Evolutionary conservation across 768 basidiomycete species (phyloP).

Genomic region (Calvatia gigantea): DNA sequence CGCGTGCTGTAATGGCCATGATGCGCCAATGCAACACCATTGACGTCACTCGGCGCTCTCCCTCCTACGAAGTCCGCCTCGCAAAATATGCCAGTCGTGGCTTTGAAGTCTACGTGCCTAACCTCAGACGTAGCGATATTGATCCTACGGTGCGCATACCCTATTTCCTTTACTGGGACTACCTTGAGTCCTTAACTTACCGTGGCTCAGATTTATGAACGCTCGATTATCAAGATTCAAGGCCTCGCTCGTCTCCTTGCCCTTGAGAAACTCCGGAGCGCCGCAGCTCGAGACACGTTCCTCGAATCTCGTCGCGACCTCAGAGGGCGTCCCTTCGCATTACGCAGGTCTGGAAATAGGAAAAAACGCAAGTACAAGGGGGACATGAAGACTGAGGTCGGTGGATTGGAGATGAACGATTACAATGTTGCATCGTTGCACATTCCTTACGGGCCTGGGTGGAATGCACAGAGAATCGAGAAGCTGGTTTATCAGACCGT

Average conservation of each 20-base stretch:
- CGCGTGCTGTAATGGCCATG: constrained; percentile 55
- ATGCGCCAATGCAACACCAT: constrained; percentile 67
- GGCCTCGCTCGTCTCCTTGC: constrained; percentile 63
- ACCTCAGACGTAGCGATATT: constrained; percentile 44
- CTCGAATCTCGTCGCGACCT: constrained; percentile 49
- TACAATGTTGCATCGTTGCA: no score
- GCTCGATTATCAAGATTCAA: constrained; percentile 50
- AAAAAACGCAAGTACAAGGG: no score
- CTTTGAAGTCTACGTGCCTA: constrained; percentile 57
- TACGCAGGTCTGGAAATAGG: constrained; percentile 24
- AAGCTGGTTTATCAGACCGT: constrained; percentile 58
- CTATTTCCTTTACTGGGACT: not conserved
- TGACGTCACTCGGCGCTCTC: constrained; percentile 59
- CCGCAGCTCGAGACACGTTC: constrained; percentile 42
- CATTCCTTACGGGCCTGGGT: constrained; percentile 60
- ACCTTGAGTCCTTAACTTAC: no score
- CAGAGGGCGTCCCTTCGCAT: constrained; percentile 42
- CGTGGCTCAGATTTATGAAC: constrained; percentile 66
- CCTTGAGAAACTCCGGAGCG: constrained; percentile 51
- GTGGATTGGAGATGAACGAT: no score
- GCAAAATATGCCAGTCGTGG: constrained; percentile 53
- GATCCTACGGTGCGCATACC: constrained; percentile 54
- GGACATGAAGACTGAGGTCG: no score
- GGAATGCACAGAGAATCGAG: constrained; percentile 53
- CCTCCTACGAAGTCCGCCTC: constrained; percentile 61